Percentiles rank a stretch among this genome's conserved stretches.
Evolutionary conservation across 345 rosid species (phyloP).

Genomic region (Punica granatum): DNA sequence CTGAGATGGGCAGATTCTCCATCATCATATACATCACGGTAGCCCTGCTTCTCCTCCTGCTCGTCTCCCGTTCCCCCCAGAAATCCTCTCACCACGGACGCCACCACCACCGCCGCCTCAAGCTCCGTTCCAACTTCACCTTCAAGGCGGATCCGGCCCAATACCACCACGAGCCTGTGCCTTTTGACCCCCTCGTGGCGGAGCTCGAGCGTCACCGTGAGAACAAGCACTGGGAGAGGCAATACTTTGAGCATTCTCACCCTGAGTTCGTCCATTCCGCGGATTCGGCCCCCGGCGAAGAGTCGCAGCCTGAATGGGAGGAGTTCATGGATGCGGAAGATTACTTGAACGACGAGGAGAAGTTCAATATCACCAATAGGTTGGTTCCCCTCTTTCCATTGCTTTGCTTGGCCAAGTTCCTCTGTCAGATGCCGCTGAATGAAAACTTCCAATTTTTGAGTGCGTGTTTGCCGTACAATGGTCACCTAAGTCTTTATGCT

Average conservation of each 20-base stretch:
- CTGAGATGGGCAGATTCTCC: slow-evolving; percentile 37
- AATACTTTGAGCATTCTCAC: slow-evolving; percentile 53
- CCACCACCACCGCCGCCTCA: slow-evolving; percentile 43
- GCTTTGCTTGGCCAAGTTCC: too few relatives aligned
- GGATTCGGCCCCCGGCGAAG: slow-evolving; percentile 19
- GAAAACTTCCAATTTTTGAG: too few relatives aligned
- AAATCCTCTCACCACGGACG: slow-evolving; percentile 26
- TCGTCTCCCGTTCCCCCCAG: slow-evolving; percentile 43
- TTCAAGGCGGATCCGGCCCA: slow-evolving; percentile 31
- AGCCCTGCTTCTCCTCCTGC: slow-evolving; percentile 41
- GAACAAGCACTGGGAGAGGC: slow-evolving; percentile 84
- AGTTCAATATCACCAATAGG: slow-evolving; percentile 86
- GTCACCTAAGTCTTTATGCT: too few relatives aligned
- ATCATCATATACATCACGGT: slow-evolving; percentile 37
- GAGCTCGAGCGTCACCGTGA: slow-evolving; percentile 44
- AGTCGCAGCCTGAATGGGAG: slow-evolving; percentile 88
- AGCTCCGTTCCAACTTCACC: slow-evolving; percentile 45
- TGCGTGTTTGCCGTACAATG: too few relatives aligned
- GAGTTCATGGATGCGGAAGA: slow-evolving; percentile 92
- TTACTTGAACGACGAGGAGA: slow-evolving; percentile 77
- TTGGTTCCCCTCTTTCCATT: slow-evolving; percentile 13
- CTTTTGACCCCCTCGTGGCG: slow-evolving; percentile 44
- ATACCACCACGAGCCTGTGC: slow-evolving; percentile 24
- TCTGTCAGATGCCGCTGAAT: too few relatives aligned
- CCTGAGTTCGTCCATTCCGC: slow-evolving; percentile 27